Evolutionary conservation across 305 asterid genomes (phyloP).

Genomic region (Fraxinus dipetala): DNA sequence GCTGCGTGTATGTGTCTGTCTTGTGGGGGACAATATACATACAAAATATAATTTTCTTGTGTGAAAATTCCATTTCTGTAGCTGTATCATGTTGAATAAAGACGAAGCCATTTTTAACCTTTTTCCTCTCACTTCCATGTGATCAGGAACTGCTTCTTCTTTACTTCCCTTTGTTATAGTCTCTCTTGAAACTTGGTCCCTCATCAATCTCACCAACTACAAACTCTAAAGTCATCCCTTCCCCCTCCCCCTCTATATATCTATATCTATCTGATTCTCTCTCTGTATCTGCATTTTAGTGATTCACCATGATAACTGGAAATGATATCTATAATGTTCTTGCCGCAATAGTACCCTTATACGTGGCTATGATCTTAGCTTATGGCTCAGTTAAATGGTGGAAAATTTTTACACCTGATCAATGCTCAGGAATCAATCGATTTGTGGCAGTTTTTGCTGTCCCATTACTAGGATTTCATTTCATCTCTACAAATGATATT

Average conservation of each 20-base stretch:
- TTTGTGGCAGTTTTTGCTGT: constrained; percentile 92
- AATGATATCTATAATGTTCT: constrained; percentile 83
- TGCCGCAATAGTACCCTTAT: constrained; percentile 74
- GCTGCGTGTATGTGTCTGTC: background rate
- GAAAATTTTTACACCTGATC: constrained; percentile 91
- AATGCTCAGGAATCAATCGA: constrained; percentile 91
- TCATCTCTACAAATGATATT: constrained; percentile 68
- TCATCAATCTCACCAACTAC: background rate
- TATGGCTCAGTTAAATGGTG: constrained; percentile 90
- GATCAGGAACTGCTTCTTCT: constrained; percentile 27
- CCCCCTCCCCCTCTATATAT: background rate
- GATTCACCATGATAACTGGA: constrained; percentile 60
- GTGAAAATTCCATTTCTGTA: background rate
- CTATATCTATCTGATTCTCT: background rate
- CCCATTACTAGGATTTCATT: constrained; percentile 79
- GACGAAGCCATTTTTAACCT: constrained; percentile 16
- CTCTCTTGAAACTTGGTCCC: background rate
- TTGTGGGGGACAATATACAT: background rate
- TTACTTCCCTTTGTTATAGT: background rate
- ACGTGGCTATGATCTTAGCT: constrained; percentile 87
- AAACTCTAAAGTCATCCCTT: background rate
- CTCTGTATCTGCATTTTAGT: background rate
- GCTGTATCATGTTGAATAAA: background rate
- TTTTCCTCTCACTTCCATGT: constrained; percentile 35
- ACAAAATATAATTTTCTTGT: background rate